These are phyloP conservation scores for Malus fusca DNA, from an alignment of 306 rosid genomes.

Conservation along the genomic window DNA sequence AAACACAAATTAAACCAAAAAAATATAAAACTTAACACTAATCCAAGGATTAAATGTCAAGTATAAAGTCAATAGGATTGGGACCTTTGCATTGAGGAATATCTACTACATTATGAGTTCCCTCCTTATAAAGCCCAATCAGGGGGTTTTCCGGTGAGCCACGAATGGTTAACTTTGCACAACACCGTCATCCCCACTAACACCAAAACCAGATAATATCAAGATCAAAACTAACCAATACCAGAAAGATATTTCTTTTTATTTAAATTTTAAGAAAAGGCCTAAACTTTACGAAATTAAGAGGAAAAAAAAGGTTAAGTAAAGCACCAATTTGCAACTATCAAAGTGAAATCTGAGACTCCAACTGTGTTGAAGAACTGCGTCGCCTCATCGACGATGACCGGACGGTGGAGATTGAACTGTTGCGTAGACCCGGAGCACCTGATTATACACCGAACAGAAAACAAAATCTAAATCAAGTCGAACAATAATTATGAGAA, in stretches of 20 bases:
- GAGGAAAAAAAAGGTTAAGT: not conserved
- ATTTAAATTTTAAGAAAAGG: no score
- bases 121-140: constrained; percentile 81
- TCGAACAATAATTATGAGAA: no score
- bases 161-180: constrained; percentile 83
- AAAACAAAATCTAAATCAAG: no score
- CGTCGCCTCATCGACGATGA: no score
- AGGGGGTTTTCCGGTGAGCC: constrained; percentile 58
- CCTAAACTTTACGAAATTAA: not conserved
- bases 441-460: no score
- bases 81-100: constrained; percentile 43
- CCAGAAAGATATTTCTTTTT: not conserved
- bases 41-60: not conserved
- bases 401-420: no score
- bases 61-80: not conserved
- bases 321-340: constrained; percentile 58
- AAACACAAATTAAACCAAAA: not conserved
- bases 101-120: constrained; percentile 80
- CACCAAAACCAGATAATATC: not conserved
- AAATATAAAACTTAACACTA: not conserved
- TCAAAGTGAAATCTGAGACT: constrained; percentile 28
- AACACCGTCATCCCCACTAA: constrained; percentile 94
- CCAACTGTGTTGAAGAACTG: no score
- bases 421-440: no score
- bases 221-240: not conserved